Conservation (phyloP, 139 green algal genomes). For the Chlorella vulgaris region DNA sequence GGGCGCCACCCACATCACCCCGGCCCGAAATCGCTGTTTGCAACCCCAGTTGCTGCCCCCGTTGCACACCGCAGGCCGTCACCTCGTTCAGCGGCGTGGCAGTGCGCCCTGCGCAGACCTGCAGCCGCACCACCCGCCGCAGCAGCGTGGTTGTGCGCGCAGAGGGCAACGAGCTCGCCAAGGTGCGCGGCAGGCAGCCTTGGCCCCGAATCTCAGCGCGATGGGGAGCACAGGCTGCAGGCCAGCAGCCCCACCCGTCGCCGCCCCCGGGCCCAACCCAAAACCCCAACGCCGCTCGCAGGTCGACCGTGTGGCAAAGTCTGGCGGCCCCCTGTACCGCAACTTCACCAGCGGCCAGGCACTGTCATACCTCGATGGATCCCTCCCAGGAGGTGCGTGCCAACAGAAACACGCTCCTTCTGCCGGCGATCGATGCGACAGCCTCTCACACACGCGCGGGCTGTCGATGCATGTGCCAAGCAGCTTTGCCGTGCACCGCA, state of each 20-base stretch:
- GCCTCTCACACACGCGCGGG: no score
- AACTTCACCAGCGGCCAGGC: constrained; percentile 76
- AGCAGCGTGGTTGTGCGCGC: constrained; percentile 39
- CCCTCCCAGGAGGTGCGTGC: constrained; percentile 69
- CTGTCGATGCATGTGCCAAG: no score
- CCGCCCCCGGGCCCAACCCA: neutral
- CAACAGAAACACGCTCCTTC: neutral
- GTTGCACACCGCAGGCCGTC: constrained; percentile 1
- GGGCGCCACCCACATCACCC: no score
- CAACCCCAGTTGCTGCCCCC: no score
- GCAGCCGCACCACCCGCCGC: constrained; percentile 13
- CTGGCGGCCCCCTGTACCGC: constrained; percentile 47
- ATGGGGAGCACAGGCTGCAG: no score
- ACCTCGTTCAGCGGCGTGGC: constrained; percentile 20
- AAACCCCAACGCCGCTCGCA: constrained; percentile 28
- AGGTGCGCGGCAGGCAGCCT: constrained; percentile 13
- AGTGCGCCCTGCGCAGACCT: constrained; percentile 14
- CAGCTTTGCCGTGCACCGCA: no score
- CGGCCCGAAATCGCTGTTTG: no score
- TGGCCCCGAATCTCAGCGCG: no score
- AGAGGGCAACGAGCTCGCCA: constrained; percentile 37
- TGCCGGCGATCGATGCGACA: no score
- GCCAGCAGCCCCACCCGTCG: no score
- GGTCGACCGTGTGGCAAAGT: constrained; percentile 79
- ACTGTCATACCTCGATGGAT: constrained; percentile 94